phyloP scores from a whole-genome alignment of 768 basidiomycete genomes.

The Collybia nuda region DNA sequence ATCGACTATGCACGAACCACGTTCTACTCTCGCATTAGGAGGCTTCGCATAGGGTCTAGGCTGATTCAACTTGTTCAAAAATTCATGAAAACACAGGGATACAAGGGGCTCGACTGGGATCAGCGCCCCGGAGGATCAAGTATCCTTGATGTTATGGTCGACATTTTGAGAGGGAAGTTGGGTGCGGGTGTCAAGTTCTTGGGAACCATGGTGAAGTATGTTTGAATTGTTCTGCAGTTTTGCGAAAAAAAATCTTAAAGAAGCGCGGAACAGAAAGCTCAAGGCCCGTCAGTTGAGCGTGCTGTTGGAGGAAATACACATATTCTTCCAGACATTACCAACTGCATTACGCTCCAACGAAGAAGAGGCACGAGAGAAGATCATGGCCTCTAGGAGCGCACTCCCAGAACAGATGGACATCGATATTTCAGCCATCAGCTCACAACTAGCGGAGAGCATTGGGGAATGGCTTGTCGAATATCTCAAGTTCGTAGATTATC shows the following conservation, averaged over 20 bases:
- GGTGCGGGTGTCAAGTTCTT: constrained; percentile 43
- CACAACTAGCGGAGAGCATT: constrained; percentile 26
- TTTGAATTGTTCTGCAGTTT: too few species aligned
- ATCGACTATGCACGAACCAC: constrained; percentile 36
- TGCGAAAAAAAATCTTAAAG: too few species aligned
- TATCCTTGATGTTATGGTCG: constrained; percentile 41
- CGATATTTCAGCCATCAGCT: constrained; percentile 9
- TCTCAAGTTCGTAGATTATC: constrained; percentile 39
- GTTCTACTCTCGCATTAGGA: constrained; percentile 29
- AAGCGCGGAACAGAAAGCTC: constrained; percentile 33
- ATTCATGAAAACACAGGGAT: constrained; percentile 42
- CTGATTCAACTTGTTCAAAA: constrained; percentile 42
- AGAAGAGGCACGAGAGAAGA: constrained; percentile 21
- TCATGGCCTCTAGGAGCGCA: constrained; percentile 17
- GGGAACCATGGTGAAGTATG: constrained; percentile 46
- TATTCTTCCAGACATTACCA: constrained; percentile 35
- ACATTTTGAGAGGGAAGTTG: constrained; percentile 42
- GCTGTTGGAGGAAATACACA: constrained; percentile 40
- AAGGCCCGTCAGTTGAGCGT: constrained; percentile 23
- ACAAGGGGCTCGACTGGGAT: constrained; percentile 36
- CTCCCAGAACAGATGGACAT: constrained; percentile 12
- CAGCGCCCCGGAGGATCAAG: constrained; percentile 14
- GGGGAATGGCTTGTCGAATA: constrained; percentile 52
- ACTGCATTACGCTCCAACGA: constrained; percentile 31
- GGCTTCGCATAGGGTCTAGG: constrained; percentile 47